Percentiles rank a stretch among this genome's conserved stretches.
phyloP scores from a whole-genome alignment of 164 flowering plant genomes.

The Magnolia officinalis region DNA sequence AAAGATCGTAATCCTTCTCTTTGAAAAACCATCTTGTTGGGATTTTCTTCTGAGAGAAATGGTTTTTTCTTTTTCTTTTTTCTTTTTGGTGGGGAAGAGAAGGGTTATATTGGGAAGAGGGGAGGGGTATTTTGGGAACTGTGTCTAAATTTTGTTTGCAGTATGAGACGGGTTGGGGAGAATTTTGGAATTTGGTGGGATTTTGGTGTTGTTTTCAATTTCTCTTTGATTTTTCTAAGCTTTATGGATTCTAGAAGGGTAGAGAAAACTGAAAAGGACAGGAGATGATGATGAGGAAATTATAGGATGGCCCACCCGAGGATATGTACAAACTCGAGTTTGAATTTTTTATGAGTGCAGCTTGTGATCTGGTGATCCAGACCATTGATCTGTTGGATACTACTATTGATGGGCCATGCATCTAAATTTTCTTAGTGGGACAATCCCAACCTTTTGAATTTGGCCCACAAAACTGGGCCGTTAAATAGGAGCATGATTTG shows the following conservation, averaged over 20 bases:
- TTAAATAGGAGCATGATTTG: no score
- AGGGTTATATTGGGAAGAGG: background rate
- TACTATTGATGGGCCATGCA: no score
- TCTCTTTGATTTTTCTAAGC: background rate
- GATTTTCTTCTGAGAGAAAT: no score
- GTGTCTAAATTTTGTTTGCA: background rate
- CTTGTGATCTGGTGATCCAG: no score
- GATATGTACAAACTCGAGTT: no score
- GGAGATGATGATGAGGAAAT: background rate
- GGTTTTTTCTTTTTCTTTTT: background rate
- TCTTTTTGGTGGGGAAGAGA: background rate
- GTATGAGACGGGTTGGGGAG: background rate
- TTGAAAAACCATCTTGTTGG: background rate
- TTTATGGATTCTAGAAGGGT: background rate
- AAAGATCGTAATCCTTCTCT: background rate
- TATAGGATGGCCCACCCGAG: background rate
- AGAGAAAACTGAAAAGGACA: background rate
- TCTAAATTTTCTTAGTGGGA: no score
- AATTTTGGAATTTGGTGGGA: background rate
- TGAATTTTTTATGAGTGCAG: no score
- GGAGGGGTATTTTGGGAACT: background rate
- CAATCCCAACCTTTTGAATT: background rate
- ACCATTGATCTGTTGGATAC: no score
- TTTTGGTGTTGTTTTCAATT: background rate
- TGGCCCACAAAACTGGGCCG: no score